Base-by-base conservation (phyloP, 352 stramenopile genomes). In the Pythium rishiriense region DNA sequence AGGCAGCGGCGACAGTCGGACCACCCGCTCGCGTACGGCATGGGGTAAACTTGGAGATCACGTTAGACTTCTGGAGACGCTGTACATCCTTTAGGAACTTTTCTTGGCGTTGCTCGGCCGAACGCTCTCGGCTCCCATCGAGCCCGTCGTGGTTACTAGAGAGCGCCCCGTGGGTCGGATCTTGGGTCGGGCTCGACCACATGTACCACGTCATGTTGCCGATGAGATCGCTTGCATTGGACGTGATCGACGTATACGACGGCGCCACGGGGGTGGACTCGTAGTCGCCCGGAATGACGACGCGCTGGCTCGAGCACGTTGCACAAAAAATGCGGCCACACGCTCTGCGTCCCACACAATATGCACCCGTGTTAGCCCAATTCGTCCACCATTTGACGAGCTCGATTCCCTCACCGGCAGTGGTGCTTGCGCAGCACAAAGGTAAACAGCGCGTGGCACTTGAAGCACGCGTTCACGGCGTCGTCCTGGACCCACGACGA, bases 401-500 rank as follows among this genome's bases (percentile, higher is more conserved):
- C 31, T 37, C 43, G 15, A 31, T 31, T 14, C 7, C 47, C 50
- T 17, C 69, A 85, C 76, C 85, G 70, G 53, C 85, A 94, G 70
- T 94, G 85, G 60, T 94, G 85, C 64, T 94, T 94, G 29, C 85
- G 78, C 42, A 93, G 66, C 26, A 94, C 63, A 47, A 94, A 67
- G 50, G 85, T 89, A 62, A 94, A 94, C 29, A 90, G 71, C 24
- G 79, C 69, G 69, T 93, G 83, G 63, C 85, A 94, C 70, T 91
- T 92, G 72, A 94, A 94, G 58, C 85, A 94, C 5, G 85, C 85
- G 61, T 90, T 91, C 1, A 94, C 85, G 0, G 85, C 85, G 58
- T 94, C 85, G 56, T 94, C 85, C 60, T 94, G 85, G 8, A 94
- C 85, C 85, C 85, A 94, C 14, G 83, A 92, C 4, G 83, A 93